Evolutionary conservation across 371 early-diverging fungal species (phyloP).

Genomic region (Mycotypha africana): DNA sequence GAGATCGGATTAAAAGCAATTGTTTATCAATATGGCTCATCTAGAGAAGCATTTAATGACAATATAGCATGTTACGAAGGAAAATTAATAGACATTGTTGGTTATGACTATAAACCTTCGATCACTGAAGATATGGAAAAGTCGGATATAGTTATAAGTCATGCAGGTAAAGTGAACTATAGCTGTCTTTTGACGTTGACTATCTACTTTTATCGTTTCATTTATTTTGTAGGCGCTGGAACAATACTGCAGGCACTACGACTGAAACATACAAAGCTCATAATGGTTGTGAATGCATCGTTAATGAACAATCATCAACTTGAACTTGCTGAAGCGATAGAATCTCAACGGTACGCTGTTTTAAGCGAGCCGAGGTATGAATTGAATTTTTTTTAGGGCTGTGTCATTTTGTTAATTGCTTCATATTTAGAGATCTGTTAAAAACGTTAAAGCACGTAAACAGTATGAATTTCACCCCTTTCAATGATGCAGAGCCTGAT

Average conservation of each 20-base stretch:
- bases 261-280: constrained; percentile 48
- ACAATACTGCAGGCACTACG: constrained; percentile 77
- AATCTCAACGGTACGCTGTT: constrained; percentile 47
- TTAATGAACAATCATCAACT: constrained; percentile 88
- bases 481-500: constrained; percentile 11
- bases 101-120: constrained; percentile 60
- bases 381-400: background rate
- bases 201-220: too few relatives aligned
- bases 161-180: constrained; percentile 62
- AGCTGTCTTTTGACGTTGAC: too few relatives aligned
- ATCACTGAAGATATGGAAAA: constrained; percentile 48
- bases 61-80: constrained; percentile 9
- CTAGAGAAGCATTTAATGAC: constrained; percentile 19
- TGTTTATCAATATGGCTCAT: constrained; percentile 72
- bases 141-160: constrained; percentile 66
- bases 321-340: constrained; percentile 75
- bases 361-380: constrained; percentile 39
- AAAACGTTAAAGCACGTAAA: constrained; percentile 6
- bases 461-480: constrained; percentile 1
- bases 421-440: constrained; percentile 10
- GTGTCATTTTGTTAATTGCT: background rate
- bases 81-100: constrained; percentile 23
- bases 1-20: constrained; percentile 34
- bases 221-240: constrained; percentile 54
- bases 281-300: constrained; percentile 71